These are phyloP conservation scores for Serendipita sp. DNA, from an alignment of 768 basidiomycete genomes.

Conservation along the genomic window DNA sequence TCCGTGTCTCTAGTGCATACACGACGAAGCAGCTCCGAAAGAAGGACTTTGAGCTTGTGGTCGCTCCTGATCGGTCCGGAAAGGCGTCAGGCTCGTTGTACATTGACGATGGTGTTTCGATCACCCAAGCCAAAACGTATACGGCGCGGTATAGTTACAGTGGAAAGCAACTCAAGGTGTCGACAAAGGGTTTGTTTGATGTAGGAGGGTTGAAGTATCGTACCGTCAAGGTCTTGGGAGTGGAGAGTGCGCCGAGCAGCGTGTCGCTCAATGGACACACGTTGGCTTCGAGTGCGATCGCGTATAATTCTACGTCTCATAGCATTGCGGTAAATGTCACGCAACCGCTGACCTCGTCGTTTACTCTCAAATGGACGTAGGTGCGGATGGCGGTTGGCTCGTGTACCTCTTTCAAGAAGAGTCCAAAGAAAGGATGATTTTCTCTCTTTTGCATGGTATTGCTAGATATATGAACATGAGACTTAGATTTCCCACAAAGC, in stretches of 20 bases:
- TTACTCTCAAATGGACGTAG: background rate
- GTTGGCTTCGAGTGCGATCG: background rate
- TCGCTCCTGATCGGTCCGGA: background rate
- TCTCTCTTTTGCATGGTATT: no score
- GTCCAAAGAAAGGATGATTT: no score
- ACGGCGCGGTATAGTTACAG: background rate
- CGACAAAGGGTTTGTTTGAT: background rate
- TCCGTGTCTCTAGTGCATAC: constrained; percentile 25
- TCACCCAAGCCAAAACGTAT: background rate
- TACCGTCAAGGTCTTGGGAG: background rate
- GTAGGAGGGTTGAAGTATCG: constrained; percentile 2
- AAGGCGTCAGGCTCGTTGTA: constrained; percentile 6
- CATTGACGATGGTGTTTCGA: constrained; percentile 7
- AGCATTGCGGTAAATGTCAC: background rate
- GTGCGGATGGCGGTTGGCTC: background rate
- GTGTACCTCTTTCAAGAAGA: no score
- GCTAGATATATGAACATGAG: no score
- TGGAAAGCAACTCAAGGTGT: background rate
- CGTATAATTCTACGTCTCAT: background rate
- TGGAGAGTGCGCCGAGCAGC: background rate
- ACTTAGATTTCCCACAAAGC: no score
- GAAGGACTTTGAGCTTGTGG: background rate
- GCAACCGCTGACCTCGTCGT: background rate
- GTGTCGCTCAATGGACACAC: background rate
- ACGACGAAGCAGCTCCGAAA: constrained; percentile 1